phyloP scores from a whole-genome alignment of 257 asterid genomes.

The Salvia hispanica region DNA sequence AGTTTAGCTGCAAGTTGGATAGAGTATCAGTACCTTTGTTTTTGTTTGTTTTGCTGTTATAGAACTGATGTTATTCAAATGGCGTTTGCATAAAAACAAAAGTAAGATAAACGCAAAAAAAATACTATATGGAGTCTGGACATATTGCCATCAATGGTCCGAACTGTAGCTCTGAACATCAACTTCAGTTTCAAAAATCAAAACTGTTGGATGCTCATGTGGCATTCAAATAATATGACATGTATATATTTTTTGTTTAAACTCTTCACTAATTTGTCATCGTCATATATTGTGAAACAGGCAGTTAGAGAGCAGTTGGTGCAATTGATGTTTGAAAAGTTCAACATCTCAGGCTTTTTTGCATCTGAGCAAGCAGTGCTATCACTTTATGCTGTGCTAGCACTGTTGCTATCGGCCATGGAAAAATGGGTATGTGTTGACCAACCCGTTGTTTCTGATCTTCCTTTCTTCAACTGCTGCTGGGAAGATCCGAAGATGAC shows the following conservation, averaged over 20 bases:
- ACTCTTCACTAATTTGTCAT: conserved; percentile 12
- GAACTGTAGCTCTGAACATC: background rate
- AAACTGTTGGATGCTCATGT: conserved; percentile 11
- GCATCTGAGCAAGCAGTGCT: conserved; percentile 95
- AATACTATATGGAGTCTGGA: background rate
- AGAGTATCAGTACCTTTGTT: background rate
- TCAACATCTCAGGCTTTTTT: conserved; percentile 87
- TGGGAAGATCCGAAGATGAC: conserved; percentile 3
- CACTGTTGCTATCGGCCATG: conserved; percentile 89
- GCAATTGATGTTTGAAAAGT: conserved; percentile 94
- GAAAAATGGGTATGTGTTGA: conserved; percentile 67
- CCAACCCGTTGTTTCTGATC: conserved; percentile 8
- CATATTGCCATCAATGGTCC: background rate
- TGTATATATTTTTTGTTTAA: conserved; percentile 16
- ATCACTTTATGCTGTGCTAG: conserved; percentile 94
- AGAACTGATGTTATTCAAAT: background rate
- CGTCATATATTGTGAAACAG: conserved; percentile 44
- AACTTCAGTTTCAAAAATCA: background rate
- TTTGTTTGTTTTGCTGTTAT: conserved; percentile 1
- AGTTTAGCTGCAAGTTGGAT: background rate
- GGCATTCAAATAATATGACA: conserved; percentile 11
- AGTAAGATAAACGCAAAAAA: background rate
- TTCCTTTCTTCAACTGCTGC: conserved; percentile 11
- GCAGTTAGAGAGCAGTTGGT: conserved; percentile 88
- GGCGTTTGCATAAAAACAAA: background rate